These are phyloP conservation scores for Nemania serpens DNA, from an alignment of 2,329 filamentous ascomycete species.

Conservation along the genomic window DNA sequence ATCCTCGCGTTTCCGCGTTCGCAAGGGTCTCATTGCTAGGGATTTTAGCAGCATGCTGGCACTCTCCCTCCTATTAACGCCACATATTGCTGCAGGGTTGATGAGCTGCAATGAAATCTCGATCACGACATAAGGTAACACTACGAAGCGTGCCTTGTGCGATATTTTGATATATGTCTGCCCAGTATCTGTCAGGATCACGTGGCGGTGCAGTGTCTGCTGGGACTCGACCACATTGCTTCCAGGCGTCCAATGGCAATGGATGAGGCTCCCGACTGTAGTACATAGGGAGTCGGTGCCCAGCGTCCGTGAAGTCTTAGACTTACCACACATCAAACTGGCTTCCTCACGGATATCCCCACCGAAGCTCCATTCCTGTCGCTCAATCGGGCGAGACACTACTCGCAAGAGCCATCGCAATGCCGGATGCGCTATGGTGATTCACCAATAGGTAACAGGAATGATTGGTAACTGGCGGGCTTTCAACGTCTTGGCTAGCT, in stretches of 20 bases:
- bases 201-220: not conserved
- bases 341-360: slow-evolving; percentile 25
- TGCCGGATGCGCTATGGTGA: not conserved
- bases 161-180: not conserved
- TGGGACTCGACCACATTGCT: no score
- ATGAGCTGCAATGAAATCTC: not conserved
- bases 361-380: slow-evolving; percentile 14
- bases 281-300: not conserved
- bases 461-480: no score
- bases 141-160: not conserved
- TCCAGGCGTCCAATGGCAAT: not conserved
- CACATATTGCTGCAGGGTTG: no score
- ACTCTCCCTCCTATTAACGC: not conserved
- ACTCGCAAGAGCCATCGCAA: not conserved
- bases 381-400: not conserved
- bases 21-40: no score
- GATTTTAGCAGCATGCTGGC: no score
- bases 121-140: not conserved
- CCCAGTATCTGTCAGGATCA: slow-evolving; percentile 16
- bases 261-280: slow-evolving; percentile 10
- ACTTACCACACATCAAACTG: not conserved
- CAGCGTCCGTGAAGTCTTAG: not conserved
- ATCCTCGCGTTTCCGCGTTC: not conserved
- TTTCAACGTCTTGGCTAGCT: not conserved
- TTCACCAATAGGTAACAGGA: not conserved